Evolutionary conservation across 805 yeast genomes (phyloP), one percentile per base, ranked within the genome.

Genomic region (Starmerella stigmatis): DNA sequence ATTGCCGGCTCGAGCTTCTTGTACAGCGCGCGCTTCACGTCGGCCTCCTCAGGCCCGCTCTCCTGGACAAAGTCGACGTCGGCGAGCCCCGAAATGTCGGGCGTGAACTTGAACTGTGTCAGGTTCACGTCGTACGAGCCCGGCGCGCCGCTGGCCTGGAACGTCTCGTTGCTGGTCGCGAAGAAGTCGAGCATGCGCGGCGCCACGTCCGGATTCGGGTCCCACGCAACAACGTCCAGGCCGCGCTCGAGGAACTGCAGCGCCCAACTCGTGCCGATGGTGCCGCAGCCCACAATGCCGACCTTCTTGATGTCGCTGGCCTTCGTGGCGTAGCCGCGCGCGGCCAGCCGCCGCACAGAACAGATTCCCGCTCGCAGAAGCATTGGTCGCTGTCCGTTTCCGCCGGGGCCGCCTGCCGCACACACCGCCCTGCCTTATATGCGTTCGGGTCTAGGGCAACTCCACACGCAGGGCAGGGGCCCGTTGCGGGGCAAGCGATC

Each of bases 231-330:
- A 12, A 47, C 51, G 10, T 47, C 32, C 25, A 20, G 41, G 15
- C 51, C 51, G 23, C 38, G 37, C 35, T 34, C 12, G 15, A 47
- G 41, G 40, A 26, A 47, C 28, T 44, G 46, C 19, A 47, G 38
- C 16, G 51, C 45, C 51, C 51, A 47, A 41, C 46, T 41, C 17
- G 51, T 36, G 25, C 51, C 51, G 7, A 47, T 38, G 1, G 48
- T 44, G 15, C 51, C 51, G 35, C 45, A 39, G 15, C 48, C 51
- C 7, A 44, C 48, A 17, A 47, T 28, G 20, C 48, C 51, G 15
- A 47, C 41, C 9, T 36, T 45, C 15, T 45, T 33, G 31, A 44
- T 35, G 25, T 43, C 42, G 22, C 32, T 20, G 21, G 41, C 41
- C 2, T 40, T 15, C 17, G 28, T 26, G 25, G 40, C 28, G 21